Evolutionary conservation across 768 basidiomycete species (phyloP), one percentile per base, ranked within the genome.

Genomic region (Hygrophorus pudorinus): DNA sequence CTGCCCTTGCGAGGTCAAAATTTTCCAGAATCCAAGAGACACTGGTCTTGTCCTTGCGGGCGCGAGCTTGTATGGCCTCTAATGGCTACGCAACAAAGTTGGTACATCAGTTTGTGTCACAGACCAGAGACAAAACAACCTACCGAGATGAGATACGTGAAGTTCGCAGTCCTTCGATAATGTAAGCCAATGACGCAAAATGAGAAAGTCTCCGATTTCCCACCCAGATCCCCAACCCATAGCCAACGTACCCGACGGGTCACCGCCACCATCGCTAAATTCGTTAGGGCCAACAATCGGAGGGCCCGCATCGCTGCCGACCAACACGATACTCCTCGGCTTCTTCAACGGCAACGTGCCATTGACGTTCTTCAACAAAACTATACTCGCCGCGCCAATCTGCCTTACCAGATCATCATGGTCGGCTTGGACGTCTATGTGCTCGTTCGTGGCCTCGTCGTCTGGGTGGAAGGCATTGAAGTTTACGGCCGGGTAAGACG

Each of bases 161-260:
- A 81, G 52, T 78, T 75, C 10, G 76, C 70, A 0, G 90, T 87
- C 4, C 76, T 73, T 33, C 32, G 21, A 38, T 10, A 31, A 5
- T 17, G 35, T 12, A 16, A 21, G 11, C 21, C 18, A 18, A 33
- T 21, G 14, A 32, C 18, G 3, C 11, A 10, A n/a, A 21, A 18
- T 7, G 4, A 4, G 1, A 42, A 24, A 9, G 32, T 7, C 5
- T 17, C 5, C 2, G 14, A 14, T 4, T 4, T 53, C 63, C 31
- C 36, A 69, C 62, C 88, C 89, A 40, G 81, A 85, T 30, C 89
- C 92, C 92, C 92, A 96, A 11, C 90, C 90, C 81, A 91, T 83
- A 6, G 88, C 89, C 16, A 96, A 70, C 13, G 84, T 70, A 8
- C 89, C 89, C 20, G 42, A 11, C 12, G 35, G 28, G 38, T 72